Evolutionary conservation across 139 green algal genomes (phyloP).

Genomic region (Volvox africanus): DNA sequence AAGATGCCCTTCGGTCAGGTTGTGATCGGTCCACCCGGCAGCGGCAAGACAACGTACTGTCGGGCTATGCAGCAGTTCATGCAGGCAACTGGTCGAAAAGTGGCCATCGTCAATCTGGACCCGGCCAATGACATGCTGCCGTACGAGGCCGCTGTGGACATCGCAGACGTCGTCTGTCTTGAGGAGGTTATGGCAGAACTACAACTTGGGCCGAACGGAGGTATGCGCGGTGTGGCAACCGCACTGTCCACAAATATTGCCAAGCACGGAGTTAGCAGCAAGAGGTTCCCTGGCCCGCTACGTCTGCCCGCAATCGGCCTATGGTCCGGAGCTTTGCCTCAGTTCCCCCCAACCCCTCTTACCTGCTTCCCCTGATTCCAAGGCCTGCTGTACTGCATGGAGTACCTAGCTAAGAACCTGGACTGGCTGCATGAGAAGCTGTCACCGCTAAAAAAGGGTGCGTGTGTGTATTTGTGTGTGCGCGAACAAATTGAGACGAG

Average conservation of each 20-base stretch:
- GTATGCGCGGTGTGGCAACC: constrained; percentile 32
- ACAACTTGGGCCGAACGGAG: constrained; percentile 84
- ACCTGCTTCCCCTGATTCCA: background rate
- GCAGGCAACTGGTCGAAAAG: constrained; percentile 57
- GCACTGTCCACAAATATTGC: background rate
- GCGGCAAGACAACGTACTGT: constrained; percentile 96
- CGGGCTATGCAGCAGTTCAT: constrained; percentile 89
- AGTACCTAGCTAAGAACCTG: constrained; percentile 85
- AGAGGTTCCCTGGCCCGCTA: no score
- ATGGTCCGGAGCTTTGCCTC: background rate
- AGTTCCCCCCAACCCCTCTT: background rate
- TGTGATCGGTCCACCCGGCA: constrained; percentile 93
- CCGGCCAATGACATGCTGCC: constrained; percentile 88
- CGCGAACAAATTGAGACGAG: no score
- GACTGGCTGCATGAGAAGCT: constrained; percentile 91
- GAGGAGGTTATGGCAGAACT: constrained; percentile 74
- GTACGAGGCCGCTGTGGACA: constrained; percentile 81
- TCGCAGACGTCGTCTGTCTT: constrained; percentile 79
- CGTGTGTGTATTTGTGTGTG: no score
- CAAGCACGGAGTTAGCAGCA: no score
- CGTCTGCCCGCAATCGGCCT: no score
- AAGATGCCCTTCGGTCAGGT: constrained; percentile 95
- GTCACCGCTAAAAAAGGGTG: constrained; percentile 72
- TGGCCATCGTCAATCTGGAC: constrained; percentile 90
- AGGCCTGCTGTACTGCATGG: constrained; percentile 86